Base-by-base conservation (phyloP, 306 rosid species). In the Parietaria judaica region DNA sequence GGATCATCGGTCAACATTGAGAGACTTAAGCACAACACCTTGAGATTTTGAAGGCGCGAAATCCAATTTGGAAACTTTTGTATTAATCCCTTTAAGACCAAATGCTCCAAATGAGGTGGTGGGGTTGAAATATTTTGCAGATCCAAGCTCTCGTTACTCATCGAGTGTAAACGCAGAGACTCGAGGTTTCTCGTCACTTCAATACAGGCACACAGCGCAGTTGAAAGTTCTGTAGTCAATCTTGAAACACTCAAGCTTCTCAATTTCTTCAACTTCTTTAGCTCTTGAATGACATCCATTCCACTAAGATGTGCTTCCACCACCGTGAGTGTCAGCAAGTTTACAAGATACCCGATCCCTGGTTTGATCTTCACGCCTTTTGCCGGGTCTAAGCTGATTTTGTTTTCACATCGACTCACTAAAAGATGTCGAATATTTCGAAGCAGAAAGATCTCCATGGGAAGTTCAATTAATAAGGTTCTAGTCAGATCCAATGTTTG, bases 1-100 rank as follows among this genome's bases (percentile, higher is more conserved):
- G 77, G 77, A 54, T 72, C 77, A 54, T 54, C 57, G 44, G 12
- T 8, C 11, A 76, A 23, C 5, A 54, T 60, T 10, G 78, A 72
- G 12, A 49, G 61, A 0, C 69, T 41, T 11, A 77, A 66, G n/a
- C 54, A 23, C 37, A 77, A 13, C 66, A 38, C 47, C 0, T 56
- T 67, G 12, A 77, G 65, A 61, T 68, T 59, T 14, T 44, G 1
- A 34, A 77, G 78, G 11, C 58, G 50, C 13, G 69, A 60, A 56
- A 65, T 52, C 82, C 76, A 57, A 1, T 36, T 44, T 7, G 75
- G 78, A 37, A 69, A 61, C 60, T 13, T 46, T 2, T 63, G 44
- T 7, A 78, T 9, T 15, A 7, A 10, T 9, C 61, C 31, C 3
- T 56, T 14, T 31, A 78, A 47, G 11, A 12, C 13, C 17, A 78